Conservation (phyloP, 306 rosid species). For the Morella rubra region DNA sequence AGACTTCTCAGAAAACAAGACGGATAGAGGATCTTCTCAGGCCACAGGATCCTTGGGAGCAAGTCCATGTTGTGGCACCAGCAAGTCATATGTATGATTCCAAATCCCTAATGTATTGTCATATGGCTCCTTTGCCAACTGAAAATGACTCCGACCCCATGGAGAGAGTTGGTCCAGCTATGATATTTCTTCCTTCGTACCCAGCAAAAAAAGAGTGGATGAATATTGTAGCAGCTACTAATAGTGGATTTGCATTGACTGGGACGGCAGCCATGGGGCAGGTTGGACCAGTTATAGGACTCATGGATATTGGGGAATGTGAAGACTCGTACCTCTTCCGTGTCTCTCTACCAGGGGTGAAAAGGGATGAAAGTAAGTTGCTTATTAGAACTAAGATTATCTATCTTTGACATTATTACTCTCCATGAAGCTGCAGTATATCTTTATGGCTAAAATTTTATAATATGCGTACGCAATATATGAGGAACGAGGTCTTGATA, state of each 20-base stretch:
- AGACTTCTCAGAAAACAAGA: slow-evolving; percentile 20
- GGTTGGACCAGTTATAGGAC: slow-evolving; percentile 68
- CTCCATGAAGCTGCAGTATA: slow-evolving; percentile 1
- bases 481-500: not conserved
- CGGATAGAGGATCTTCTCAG: slow-evolving; percentile 26
- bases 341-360: slow-evolving; percentile 76
- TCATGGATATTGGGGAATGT: slow-evolving; percentile 74
- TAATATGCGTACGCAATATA: not conserved
- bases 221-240: slow-evolving; percentile 53
- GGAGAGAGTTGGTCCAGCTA: slow-evolving; percentile 49
- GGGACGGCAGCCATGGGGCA: slow-evolving; percentile 69
- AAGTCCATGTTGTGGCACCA: slow-evolving; percentile 41
- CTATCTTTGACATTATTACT: slow-evolving; percentile 14
- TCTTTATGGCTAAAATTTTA: slow-evolving; percentile 19
- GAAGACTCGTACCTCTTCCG: slow-evolving; percentile 71
- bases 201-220: slow-evolving; percentile 55
- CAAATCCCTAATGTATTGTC: slow-evolving; percentile 40
- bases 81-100: slow-evolving; percentile 39
- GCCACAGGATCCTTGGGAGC: slow-evolving; percentile 30
- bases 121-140: slow-evolving; percentile 32
- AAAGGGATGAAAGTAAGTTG: slow-evolving; percentile 80
- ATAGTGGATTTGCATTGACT: slow-evolving; percentile 57
- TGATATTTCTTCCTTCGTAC: slow-evolving; percentile 54
- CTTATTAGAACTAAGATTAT: slow-evolving; percentile 15
- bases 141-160: slow-evolving; percentile 32